A percentile compares a stretch with the other conserved stretches of the same genome.
phyloP scores from a whole-genome alignment of 2,329 filamentous ascomycete species.

The Colletotrichum chrysophilum region DNA sequence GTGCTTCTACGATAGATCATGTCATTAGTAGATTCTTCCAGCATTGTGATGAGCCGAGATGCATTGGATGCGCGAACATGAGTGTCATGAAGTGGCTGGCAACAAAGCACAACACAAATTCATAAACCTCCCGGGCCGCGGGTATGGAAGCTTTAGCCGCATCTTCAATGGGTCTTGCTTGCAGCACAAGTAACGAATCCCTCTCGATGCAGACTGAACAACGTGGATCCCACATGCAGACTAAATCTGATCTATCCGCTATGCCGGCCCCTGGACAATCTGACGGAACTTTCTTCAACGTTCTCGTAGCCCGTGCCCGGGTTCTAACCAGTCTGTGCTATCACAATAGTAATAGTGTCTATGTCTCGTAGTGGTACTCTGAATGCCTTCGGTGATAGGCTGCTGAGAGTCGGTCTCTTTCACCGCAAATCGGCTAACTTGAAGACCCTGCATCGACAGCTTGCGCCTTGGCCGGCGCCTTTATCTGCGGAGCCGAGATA shows the following conservation, averaged over 20 bases:
- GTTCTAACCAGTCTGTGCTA: not conserved
- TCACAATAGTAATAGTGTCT: not conserved
- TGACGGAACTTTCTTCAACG: not conserved
- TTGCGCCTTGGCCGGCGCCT: not conserved
- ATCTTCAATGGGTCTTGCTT: not conserved
- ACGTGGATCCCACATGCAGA: not conserved
- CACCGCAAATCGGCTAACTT: not conserved
- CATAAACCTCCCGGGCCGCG: not conserved
- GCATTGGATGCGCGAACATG: not conserved
- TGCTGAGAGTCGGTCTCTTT: not conserved
- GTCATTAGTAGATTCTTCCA: not conserved
- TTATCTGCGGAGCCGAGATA: not conserved
- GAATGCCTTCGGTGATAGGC: accelerated
- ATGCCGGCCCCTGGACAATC: not conserved
- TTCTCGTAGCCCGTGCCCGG: not conserved
- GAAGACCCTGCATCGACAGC: not conserved
- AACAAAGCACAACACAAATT: too few relatives aligned
- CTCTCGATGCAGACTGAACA: not conserved
- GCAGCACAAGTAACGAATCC: not conserved
- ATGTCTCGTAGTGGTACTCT: not conserved
- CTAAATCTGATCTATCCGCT: not conserved
- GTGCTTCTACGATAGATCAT: accelerated
- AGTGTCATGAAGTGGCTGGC: not conserved
- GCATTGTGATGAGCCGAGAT: not conserved
- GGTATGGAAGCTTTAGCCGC: not conserved